phyloP scores from a whole-genome alignment of 1,284 basidiomycete genomes.

The Trichosporon faecale region DNA sequence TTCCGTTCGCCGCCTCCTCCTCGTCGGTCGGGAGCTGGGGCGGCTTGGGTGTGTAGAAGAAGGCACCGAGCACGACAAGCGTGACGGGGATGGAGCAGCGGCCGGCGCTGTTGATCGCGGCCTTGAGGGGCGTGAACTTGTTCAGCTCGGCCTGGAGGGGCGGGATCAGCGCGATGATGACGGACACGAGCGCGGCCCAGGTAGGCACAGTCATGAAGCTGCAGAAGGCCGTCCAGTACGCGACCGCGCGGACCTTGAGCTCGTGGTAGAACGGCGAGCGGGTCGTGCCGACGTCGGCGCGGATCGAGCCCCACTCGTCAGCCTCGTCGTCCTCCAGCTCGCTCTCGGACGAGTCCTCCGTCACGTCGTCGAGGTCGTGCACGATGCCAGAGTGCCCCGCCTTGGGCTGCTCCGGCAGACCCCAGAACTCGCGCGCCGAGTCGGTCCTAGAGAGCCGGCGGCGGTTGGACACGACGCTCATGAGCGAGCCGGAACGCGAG shows the following conservation, averaged over 20 bases:
- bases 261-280: not conserved
- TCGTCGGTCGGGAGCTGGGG: constrained; percentile 18
- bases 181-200: constrained; percentile 71
- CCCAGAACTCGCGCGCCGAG: constrained; percentile 50
- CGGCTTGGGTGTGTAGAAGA: constrained; percentile 62
- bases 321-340: constrained; percentile 50
- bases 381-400: not conserved
- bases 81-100: constrained; percentile 85
- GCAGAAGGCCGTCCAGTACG: constrained; percentile 54
- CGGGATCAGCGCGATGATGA: constrained; percentile 74
- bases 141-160: constrained; percentile 70
- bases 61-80: constrained; percentile 85
- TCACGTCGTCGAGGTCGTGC: constrained; percentile 28
- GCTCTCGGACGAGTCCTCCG: constrained; percentile 40
- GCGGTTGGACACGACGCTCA: not conserved
- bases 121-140: constrained; percentile 64
- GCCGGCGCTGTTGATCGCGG: constrained; percentile 68
- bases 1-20: not conserved
- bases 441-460: constrained; percentile 36
- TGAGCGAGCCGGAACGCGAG: not conserved
- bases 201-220: constrained; percentile 85
- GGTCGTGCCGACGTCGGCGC: not conserved
- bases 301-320: constrained; percentile 47
- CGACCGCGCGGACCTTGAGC: not conserved
- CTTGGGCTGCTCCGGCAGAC: constrained; percentile 46